Conservation (phyloP, 129 eudicot species). For the Scalesia atractyloides region DNA sequence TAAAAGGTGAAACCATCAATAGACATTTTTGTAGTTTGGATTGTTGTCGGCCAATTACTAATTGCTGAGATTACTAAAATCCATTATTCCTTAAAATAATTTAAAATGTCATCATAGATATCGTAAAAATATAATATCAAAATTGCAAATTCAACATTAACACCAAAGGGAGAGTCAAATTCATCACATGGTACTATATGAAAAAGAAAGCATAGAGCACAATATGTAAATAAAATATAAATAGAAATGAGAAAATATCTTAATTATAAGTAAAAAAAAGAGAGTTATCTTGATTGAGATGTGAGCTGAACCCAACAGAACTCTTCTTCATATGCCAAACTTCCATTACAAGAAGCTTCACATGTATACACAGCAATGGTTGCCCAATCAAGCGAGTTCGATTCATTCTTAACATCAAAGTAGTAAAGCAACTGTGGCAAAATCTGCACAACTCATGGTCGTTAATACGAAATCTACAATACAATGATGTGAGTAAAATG, state of each 20-base stretch:
- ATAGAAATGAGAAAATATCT: not conserved
- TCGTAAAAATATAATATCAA: not conserved
- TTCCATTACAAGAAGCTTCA: slow-evolving; percentile 72
- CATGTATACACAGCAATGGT: slow-evolving; percentile 78
- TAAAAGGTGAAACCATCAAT: too few species aligned
- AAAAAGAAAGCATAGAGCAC: not conserved
- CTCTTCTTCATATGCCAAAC: slow-evolving; percentile 64
- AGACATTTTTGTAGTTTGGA: too few species aligned
- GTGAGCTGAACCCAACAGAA: slow-evolving; percentile 86
- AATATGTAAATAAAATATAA: not conserved
- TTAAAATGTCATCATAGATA: not conserved
- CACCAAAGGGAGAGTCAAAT: not conserved
- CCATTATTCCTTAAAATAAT: not conserved
- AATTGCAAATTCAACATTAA: not conserved
- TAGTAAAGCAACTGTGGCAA: slow-evolving; percentile 84
- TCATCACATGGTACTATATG: not conserved
- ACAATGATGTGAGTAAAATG: not conserved
- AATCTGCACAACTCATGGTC: slow-evolving; percentile 49
- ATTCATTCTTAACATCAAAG: slow-evolving; percentile 57
- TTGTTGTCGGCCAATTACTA: too few species aligned
- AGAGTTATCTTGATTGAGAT: slow-evolving; percentile 44
- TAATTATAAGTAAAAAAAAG: slow-evolving; percentile 1
- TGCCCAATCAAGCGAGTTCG: slow-evolving; percentile 92
- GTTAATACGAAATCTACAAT: slow-evolving; percentile 1
- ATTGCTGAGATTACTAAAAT: too few species aligned